These are phyloP conservation scores for Thelonectria blattea DNA, from an alignment of 2,329 filamentous ascomycete genomes.

Conservation along the genomic window DNA sequence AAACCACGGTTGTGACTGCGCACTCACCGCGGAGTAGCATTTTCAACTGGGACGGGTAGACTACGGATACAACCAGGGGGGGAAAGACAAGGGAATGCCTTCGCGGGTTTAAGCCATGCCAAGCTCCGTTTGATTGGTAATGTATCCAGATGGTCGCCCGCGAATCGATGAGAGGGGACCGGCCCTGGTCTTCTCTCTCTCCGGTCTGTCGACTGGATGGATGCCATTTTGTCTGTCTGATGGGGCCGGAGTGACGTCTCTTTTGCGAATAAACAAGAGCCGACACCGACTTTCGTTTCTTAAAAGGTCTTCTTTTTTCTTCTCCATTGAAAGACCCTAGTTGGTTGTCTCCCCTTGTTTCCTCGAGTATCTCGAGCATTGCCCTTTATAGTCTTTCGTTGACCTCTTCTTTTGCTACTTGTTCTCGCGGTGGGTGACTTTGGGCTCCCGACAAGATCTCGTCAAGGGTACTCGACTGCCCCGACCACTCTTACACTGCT, in stretches of 20 bases:
- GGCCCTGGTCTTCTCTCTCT: background rate
- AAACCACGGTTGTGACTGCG: slow-evolving; percentile 3
- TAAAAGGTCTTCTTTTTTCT: background rate
- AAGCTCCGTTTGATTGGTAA: slow-evolving; percentile 26
- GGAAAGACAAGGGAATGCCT: background rate
- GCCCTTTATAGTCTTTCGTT: background rate
- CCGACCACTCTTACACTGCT: slow-evolving; percentile 6
- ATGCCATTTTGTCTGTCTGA: slow-evolving; percentile 8
- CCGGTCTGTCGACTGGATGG: background rate
- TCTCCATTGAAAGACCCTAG: slow-evolving; percentile 6
- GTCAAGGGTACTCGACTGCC: slow-evolving; percentile 21
- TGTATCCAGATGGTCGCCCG: slow-evolving; percentile 2
- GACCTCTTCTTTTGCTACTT: background rate
- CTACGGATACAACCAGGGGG: background rate
- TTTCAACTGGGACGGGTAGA: too few relatives aligned
- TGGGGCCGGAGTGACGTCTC: slow-evolving; percentile 9
- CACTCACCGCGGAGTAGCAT: background rate
- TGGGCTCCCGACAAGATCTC: slow-evolving; percentile 36
- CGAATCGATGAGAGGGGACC: slow-evolving; percentile 4
- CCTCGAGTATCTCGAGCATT: background rate
- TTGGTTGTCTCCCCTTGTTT: slow-evolving; percentile 1
- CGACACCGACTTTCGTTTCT: slow-evolving; percentile 13
- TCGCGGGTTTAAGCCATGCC: slow-evolving; percentile 12
- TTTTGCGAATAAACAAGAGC: slow-evolving; percentile 10
- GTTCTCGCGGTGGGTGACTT: slow-evolving; percentile 34